Evolutionary conservation across 2,329 filamentous ascomycete species (phyloP), one percentile per base, ranked within the genome.

Genomic region (Pestalotiopsis sp.): DNA sequence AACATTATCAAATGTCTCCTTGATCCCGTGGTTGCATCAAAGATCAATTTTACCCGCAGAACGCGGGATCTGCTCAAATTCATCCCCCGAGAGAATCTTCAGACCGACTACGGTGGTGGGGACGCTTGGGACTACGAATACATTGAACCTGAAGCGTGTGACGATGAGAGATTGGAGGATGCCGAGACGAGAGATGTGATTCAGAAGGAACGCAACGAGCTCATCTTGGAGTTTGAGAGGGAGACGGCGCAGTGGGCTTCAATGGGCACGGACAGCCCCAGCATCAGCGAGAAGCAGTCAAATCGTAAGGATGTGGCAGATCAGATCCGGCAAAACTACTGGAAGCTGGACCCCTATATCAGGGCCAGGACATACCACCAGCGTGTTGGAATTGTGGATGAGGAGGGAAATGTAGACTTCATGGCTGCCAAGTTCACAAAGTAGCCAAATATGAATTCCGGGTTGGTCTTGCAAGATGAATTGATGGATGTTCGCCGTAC

Each of bases 1-100:
- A 89, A 83, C 71, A 88, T 93, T 72, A 93, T 94, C 79, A 89
- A 87, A 71, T 90, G 90, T 75, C 93, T 91, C 91, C 86, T 94
- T 39, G 91, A 94, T 76, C 92, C 92, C 11, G 90, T 93, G 6
- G 90, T 94, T 31, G 91, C 91, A 3, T 82, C 86, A 67, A 94
- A 94, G 80, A 87, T 93, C 14, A 87, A 93, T 75, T 92, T 93
- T 77, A 91, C 88, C 27, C 89, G 86, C 69, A 88, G 85, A 64
- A 80, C 86, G 23, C 83, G 89, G 41, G 91, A 92, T 36, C 81
- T 93, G 14, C 82, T 87, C 70, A 79, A 85, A 41, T 93, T 88
- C 74, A 89, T 93, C 66, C 82, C 87, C 25, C 81, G 80, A 52
- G 80, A 81, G 41, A 88, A 88, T 64, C 89, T 92, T 68, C 84